Conservation (phyloP, 257 asterid species). For the Capsicum baccatum region DNA sequence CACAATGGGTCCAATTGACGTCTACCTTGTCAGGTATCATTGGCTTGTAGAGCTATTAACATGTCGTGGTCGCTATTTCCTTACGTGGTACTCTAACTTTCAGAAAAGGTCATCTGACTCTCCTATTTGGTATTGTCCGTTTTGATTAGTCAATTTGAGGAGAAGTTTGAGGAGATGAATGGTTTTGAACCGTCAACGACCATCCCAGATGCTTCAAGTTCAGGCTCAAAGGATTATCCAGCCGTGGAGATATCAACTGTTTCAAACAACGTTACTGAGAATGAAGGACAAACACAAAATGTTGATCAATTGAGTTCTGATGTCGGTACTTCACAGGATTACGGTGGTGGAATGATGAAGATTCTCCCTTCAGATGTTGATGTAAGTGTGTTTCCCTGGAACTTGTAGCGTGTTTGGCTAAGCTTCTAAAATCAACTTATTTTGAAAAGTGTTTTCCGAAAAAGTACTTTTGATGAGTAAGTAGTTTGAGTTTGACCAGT, state of each 20-base stretch:
- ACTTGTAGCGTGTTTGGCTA: neutral
- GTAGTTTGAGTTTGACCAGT: no score
- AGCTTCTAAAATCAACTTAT: no score
- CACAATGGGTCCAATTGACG: slow-evolving; percentile 96
- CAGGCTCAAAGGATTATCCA: slow-evolving; percentile 62
- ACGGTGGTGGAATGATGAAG: slow-evolving; percentile 74
- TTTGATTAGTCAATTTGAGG: slow-evolving; percentile 80
- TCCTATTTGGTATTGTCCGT: slow-evolving; percentile 19
- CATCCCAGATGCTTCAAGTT: slow-evolving; percentile 64
- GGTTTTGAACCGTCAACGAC: slow-evolving; percentile 59
- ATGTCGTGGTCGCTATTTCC: neutral
- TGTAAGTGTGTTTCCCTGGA: slow-evolving; percentile 50
- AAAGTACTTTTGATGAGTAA: no score
- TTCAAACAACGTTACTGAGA: slow-evolving; percentile 44
- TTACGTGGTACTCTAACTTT: neutral
- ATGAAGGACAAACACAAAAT: slow-evolving; percentile 55
- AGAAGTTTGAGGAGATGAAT: slow-evolving; percentile 80
- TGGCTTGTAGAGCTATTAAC: neutral
- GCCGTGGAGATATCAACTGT: slow-evolving; percentile 43
- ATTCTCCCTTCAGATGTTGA: slow-evolving; percentile 80
- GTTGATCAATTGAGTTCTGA: slow-evolving; percentile 44
- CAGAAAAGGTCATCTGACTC: neutral
- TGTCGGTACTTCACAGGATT: slow-evolving; percentile 62
- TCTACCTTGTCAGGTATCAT: slow-evolving; percentile 89
- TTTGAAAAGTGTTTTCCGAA: no score